Base-by-base conservation (phyloP, 2,329 filamentous ascomycete genomes). In the Colletotrichum chrysophilum region DNA sequence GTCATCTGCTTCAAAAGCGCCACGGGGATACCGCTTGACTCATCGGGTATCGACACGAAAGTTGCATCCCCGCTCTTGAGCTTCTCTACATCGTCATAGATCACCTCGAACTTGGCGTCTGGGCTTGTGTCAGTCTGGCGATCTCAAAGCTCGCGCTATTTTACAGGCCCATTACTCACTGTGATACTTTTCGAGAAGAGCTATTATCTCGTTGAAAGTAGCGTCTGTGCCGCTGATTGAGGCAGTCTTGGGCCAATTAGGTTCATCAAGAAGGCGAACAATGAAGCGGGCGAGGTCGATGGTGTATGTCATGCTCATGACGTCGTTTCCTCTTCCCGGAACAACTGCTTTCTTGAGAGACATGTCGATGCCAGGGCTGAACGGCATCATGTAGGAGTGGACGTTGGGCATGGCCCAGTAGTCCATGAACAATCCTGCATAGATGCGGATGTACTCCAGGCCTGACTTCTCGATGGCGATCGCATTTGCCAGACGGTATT, bases 241-340 rank as follows among this genome's bases (percentile, higher is more conserved):
- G 10, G 26, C 58, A 34, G 28, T 32, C 58, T 3, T 36, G 34
- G 34, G 18, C 64, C 43, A 52, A n/a, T 2, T 28, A 10, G 12
- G 13, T 52, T 55, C 13, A 3, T 83, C 82, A 6, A 89, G 79
- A 10, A 83, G 71, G 18, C 79, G 80, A 30, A 82, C 83, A 16
- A 88, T 80, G 70, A 87, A 88, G 21, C 68, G 61, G 5, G 75
- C 75, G 4, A 76, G 36, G 8, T 76, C 75, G 1, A 55, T 36
- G n/a, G 61, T 52, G 34, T 76, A 76, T 2, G 75, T 68, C 10
- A 75, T 52, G 6, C 24, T 65, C n/a, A 76, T 13, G 13, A 14
- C 26, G 3, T 76, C 67, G 16, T 76, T 65, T 6, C 75, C 75
- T 1, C 43, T 61, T 14, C 71, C 75, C 2, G 75, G 75, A 16